phyloP scores from a whole-genome alignment of 306 rosid genomes.

The Mucuna pruriens region DNA sequence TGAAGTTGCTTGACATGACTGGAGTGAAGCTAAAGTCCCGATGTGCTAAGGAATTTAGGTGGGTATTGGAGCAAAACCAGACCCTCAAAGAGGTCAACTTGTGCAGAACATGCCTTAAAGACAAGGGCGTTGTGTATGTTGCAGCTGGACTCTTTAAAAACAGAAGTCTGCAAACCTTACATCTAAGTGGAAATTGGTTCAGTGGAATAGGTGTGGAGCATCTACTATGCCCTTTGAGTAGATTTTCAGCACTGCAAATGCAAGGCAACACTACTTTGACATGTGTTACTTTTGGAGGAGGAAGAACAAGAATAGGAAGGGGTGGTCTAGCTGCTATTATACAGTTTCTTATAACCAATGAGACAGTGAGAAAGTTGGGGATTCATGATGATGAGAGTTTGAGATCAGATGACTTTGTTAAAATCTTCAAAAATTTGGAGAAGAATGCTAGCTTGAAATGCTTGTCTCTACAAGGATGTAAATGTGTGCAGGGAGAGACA shows the following conservation, averaged over 20 bases:
- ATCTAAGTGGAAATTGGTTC: constrained; percentile 75
- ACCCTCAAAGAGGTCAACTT: constrained; percentile 72
- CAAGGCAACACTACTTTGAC: constrained; percentile 84
- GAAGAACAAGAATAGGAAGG: constrained; percentile 81
- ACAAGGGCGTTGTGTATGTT: constrained; percentile 78
- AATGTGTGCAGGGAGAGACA: constrained; percentile 77
- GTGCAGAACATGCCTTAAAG: constrained; percentile 75
- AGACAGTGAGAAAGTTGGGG: constrained; percentile 66
- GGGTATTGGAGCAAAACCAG: constrained; percentile 84
- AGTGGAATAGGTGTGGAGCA: constrained; percentile 79
- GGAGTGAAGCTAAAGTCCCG: constrained; percentile 79
- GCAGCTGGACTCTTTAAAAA: constrained; percentile 93
- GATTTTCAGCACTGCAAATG: constrained; percentile 79
- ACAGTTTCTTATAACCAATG: constrained; percentile 69
- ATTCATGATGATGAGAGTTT: constrained; percentile 81
- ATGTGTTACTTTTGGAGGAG: constrained; percentile 77
- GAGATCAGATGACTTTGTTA: constrained; percentile 71
- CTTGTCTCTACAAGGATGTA: constrained; percentile 81
- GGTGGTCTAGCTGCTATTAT: constrained; percentile 76
- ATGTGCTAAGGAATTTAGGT: constrained; percentile 88
- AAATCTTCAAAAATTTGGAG: constrained; percentile 80
- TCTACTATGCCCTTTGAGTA: constrained; percentile 85
- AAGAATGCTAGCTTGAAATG: constrained; percentile 78
- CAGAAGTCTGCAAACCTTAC: constrained; percentile 63
- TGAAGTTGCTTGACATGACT: constrained; percentile 78